Conservation (phyloP, 2,329 filamentous ascomycete species). For the Xylariaceae sp. region DNA sequence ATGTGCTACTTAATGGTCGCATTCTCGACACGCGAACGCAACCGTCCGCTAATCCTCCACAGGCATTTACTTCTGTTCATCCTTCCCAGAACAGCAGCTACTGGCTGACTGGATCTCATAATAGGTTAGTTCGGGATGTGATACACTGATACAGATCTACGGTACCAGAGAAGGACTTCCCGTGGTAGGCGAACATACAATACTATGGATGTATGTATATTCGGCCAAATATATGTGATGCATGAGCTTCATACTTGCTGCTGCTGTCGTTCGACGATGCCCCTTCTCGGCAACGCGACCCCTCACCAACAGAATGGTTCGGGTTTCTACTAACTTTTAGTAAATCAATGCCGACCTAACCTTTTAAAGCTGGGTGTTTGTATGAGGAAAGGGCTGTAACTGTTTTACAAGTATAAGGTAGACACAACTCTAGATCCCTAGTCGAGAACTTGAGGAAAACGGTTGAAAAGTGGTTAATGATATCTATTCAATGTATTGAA, state of each 20-base stretch:
- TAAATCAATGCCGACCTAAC: too few relatives aligned
- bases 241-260: not conserved
- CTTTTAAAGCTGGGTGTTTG: too few relatives aligned
- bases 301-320: not conserved
- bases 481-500: not conserved
- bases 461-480: too few relatives aligned
- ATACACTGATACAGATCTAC: constrained; percentile 11
- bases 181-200: not conserved
- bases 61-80: constrained; percentile 3
- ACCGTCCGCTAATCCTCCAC: not conserved
- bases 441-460: not conserved
- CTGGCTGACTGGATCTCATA: not conserved
- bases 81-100: constrained; percentile 7
- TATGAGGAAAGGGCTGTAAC: not conserved
- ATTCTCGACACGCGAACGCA: not conserved
- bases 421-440: not conserved
- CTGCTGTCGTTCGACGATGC: not conserved
- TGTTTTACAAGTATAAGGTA: not conserved
- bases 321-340: not conserved
- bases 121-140: constrained; percentile 4
- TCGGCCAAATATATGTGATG: constrained; percentile 17
- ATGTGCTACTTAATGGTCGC: not conserved
- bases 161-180: constrained; percentile 12
- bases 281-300: not conserved
- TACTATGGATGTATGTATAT: not conserved